These are phyloP conservation scores for Dendrobium officinale DNA, from an alignment of 106 monocot genomes.

Conservation along the genomic window DNA sequence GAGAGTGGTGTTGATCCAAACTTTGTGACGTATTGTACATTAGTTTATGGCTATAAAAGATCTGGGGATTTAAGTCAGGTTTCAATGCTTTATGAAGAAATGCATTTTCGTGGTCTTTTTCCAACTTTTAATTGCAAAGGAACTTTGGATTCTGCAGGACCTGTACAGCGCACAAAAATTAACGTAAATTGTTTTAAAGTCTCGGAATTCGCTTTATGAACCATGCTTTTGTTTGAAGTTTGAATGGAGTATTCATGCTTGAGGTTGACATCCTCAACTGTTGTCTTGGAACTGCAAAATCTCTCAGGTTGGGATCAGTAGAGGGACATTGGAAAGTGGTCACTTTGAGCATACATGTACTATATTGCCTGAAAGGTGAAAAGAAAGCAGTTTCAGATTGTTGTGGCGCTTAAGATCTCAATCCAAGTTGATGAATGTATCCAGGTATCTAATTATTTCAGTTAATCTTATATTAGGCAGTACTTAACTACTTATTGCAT, in stretches of 20 bases:
- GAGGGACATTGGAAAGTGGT: background rate
- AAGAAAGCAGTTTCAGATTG: background rate
- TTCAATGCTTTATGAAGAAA: conserved; percentile 61
- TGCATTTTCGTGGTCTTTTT: conserved; percentile 57
- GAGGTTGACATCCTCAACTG: background rate
- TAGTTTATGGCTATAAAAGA: conserved; percentile 48
- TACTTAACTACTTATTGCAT: background rate
- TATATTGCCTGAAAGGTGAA: background rate
- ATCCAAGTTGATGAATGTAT: background rate
- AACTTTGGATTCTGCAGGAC: conserved; percentile 16
- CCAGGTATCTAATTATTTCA: background rate
- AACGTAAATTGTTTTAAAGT: background rate
- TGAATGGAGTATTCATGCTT: conserved; percentile 2
- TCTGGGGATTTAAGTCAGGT: conserved; percentile 36
- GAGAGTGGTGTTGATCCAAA: conserved; percentile 64
- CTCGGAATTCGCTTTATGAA: conserved; percentile 6
- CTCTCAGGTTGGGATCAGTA: background rate
- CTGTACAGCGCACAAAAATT: conserved; percentile 1
- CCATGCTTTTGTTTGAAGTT: background rate
- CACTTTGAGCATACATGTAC: background rate
- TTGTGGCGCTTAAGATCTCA: background rate
- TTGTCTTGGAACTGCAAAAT: background rate
- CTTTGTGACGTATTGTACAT: conserved; percentile 52
- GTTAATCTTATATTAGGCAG: background rate
- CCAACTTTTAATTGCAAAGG: conserved; percentile 19